Base-by-base conservation (phyloP, 108 stramenopile species). In the Cyclotella cryptica region DNA sequence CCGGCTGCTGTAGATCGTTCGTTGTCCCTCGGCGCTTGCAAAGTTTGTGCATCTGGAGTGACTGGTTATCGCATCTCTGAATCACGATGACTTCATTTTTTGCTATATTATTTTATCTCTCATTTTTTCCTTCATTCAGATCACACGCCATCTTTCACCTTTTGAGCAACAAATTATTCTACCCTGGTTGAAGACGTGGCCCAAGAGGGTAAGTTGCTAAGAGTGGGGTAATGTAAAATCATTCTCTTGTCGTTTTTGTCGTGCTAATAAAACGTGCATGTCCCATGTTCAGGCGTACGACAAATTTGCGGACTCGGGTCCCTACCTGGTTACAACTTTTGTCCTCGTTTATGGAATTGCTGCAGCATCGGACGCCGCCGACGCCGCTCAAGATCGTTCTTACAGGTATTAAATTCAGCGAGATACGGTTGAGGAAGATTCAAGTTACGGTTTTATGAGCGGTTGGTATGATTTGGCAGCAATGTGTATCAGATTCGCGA, bases 181-280 rank as follows among this genome's bases (percentile, higher is more conserved):
- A 54, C 92, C 92, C 27, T 93, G 90, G 90, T 67, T 93, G 60
- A 84, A 87, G 67, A 91, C 90, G 57, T 93, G 88, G 66, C 92
- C 92, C 46, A 85, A 91, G 71, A 88, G 87, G 81, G 81, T 78
- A 64, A 61, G 77, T 54, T 11, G 39, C 49, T 45, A 21, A 0
- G 10, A 21, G 14, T 28, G 35, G 35, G 35, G 35, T 6, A 10
- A 43, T 29, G 42, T 53, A 29, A 11, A 10, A 55, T 66, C 22
- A 68, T 28, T 69, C 75, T 40, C 19, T 51, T 41, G 5, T 57
- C 46, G 14, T 12, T 44, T 41, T 3, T 55, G 22, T 55, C 12
- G 6, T 55, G 24, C 55, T 22, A 55, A 55, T 12, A 12, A 18
- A 57, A 45, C 26, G 13, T 42, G 15, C 35, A 22, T 63, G 21